phyloP scores from a whole-genome alignment of 495 filamentous ascomycete species.

The Tuber microsphaerosporum region DNA sequence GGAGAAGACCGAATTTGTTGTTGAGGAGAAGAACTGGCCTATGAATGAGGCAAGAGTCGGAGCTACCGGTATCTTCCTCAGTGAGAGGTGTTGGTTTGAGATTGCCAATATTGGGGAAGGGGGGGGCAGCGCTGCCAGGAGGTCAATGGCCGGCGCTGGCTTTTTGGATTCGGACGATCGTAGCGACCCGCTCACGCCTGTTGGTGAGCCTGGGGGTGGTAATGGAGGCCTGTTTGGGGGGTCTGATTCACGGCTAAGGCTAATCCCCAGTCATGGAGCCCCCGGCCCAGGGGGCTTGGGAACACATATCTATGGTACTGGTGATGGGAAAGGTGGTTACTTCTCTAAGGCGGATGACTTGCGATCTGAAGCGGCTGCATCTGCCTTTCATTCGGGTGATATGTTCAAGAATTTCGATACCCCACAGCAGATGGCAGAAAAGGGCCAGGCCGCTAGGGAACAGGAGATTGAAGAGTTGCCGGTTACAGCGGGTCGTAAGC shows the following conservation, averaged over 20 bases:
- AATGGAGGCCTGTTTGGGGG: constrained; percentile 40
- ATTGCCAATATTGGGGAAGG: constrained; percentile 68
- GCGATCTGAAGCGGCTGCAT: constrained; percentile 81
- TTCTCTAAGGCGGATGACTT: constrained; percentile 79
- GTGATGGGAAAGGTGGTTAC: constrained; percentile 54
- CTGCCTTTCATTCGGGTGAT: constrained; percentile 80
- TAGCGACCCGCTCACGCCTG: constrained; percentile 36
- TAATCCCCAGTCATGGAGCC: constrained; percentile 47
- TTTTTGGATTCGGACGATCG: constrained; percentile 48
- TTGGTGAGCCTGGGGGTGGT: constrained; percentile 34
- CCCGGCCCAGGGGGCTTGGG: constrained; percentile 32
- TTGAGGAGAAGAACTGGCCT: constrained; percentile 86
- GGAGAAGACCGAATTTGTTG: constrained; percentile 81
- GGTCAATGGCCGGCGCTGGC: constrained; percentile 45
- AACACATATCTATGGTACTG: constrained; percentile 40
- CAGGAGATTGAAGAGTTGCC: constrained; percentile 78
- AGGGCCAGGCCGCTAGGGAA: constrained; percentile 83
- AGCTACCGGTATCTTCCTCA: constrained; percentile 88
- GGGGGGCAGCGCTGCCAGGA: constrained; percentile 49
- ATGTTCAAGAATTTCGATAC: constrained; percentile 98
- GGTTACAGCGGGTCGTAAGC: constrained; percentile 72
- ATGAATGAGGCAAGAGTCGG: constrained; percentile 84
- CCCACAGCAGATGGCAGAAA: constrained; percentile 86
- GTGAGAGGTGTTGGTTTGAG: constrained; percentile 89
- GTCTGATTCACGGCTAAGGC: constrained; percentile 44